Evolutionary conservation across 2,329 filamentous ascomycete genomes (phyloP).

Genomic region (Botrytis cinerea): DNA sequence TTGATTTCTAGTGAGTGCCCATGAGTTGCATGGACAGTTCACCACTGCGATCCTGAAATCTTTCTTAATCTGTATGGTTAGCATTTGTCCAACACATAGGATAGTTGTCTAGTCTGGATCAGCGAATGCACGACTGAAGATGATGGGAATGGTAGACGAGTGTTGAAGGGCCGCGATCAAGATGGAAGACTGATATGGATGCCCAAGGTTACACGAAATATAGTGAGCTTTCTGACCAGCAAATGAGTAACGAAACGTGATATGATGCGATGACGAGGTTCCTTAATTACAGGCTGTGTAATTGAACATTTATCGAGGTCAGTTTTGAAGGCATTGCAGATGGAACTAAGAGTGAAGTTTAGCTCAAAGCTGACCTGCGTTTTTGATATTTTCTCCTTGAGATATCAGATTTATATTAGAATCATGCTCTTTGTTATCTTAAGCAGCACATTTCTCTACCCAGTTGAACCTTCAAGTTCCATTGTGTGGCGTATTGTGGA

Average conservation of each 20-base stretch:
- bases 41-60: background rate
- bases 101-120: background rate
- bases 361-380: too few relatives aligned
- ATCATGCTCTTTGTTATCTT: background rate
- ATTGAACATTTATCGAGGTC: background rate
- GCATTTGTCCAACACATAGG: background rate
- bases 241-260: background rate
- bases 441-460: background rate
- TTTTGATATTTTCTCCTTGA: background rate
- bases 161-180: background rate
- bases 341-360: too few relatives aligned
- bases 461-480: background rate
- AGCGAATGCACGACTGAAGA: background rate
- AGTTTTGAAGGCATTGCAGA: too few relatives aligned
- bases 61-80: background rate
- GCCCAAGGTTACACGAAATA: slow-evolving; percentile 4
- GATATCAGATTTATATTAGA: background rate
- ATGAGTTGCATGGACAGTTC: background rate
- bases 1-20: background rate
- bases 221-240: background rate
- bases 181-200: background rate
- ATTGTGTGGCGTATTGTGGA: background rate
- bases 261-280: background rate
- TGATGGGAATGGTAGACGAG: background rate
- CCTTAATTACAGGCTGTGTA: background rate